Conservation (phyloP, 352 stramenopile genomes). For the Phytophthora macrochlamydospora region DNA sequence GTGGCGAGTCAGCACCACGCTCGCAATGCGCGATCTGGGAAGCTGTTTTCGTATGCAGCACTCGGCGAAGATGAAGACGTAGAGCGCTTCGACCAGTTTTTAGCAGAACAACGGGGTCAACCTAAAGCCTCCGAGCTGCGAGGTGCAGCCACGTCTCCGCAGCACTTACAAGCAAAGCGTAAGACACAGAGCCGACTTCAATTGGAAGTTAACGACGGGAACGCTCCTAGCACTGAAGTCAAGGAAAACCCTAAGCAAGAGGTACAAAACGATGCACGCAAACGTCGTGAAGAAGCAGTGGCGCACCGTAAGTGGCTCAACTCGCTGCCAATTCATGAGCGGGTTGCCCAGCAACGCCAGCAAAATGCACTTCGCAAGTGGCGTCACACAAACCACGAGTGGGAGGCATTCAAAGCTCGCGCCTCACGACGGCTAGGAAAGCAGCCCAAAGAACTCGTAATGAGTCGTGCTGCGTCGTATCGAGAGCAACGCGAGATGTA, state of each 20-base stretch:
- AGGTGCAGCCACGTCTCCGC: constrained; percentile 9
- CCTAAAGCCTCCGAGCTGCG: constrained; percentile 38
- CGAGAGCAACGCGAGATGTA: constrained; percentile 91
- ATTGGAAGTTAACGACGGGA: constrained; percentile 14
- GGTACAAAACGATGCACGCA: constrained; percentile 40
- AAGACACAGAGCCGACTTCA: constrained; percentile 39
- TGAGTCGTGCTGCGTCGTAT: constrained; percentile 84
- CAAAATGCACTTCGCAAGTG: constrained; percentile 75
- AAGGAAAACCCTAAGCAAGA: constrained; percentile 31
- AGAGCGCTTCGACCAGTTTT: constrained; percentile 61
- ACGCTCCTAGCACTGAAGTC: background rate
- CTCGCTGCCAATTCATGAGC: constrained; percentile 74
- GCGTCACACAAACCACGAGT: constrained; percentile 71
- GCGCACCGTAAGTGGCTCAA: constrained; percentile 70
- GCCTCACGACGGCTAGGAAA: constrained; percentile 69
- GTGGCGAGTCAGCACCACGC: constrained; percentile 23
- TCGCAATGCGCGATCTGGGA: constrained; percentile 41
- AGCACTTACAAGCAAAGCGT: constrained; percentile 40
- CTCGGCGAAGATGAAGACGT: constrained; percentile 63
- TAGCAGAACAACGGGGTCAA: constrained; percentile 45
- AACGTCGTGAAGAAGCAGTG: constrained; percentile 51
- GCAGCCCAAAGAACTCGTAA: constrained; percentile 78
- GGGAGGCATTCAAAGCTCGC: constrained; percentile 70
- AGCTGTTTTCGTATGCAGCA: constrained; percentile 65
- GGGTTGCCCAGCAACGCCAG: constrained; percentile 65